These are phyloP conservation scores for Emmonsiellopsis sp. DNA, from an alignment of 2,329 filamentous ascomycete species.

Conservation along the genomic window DNA sequence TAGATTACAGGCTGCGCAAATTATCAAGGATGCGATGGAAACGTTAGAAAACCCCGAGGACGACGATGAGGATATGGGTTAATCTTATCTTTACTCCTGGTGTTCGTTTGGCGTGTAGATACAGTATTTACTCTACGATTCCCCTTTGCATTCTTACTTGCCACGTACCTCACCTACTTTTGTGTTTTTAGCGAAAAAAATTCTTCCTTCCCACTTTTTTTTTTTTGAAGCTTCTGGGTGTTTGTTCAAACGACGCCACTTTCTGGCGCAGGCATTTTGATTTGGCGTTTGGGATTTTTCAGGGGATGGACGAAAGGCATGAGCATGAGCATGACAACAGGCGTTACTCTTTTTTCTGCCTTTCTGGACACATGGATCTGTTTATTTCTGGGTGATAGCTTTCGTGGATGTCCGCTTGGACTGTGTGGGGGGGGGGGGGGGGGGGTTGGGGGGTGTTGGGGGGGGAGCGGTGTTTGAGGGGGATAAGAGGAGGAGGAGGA, in stretches of 20 bases:
- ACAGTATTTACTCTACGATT: neutral
- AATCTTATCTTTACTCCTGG: slow-evolving; percentile 9
- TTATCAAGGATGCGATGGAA: slow-evolving; percentile 96
- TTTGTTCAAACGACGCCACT: neutral
- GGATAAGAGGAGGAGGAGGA: too few relatives aligned
- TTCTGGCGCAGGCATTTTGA: neutral
- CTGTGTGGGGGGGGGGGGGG: too few relatives aligned
- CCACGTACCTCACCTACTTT: neutral
- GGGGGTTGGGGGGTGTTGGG: too few relatives aligned
- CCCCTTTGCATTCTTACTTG: neutral
- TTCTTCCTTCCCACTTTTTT: neutral
- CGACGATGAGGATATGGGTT: slow-evolving; percentile 46
- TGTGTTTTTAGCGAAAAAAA: neutral
- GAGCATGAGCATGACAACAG: slow-evolving; percentile 3
- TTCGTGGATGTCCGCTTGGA: neutral
- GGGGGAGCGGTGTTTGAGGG: too few relatives aligned
- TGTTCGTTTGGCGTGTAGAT: neutral
- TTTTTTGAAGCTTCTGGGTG: neutral
- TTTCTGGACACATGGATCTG: neutral
- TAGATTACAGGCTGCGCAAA: slow-evolving; percentile 62
- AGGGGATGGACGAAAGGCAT: neutral
- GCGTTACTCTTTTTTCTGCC: neutral
- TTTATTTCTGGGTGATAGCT: slow-evolving; percentile 1
- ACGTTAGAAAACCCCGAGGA: slow-evolving; percentile 68
- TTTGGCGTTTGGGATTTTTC: neutral